Evolutionary conservation across 345 rosid species (phyloP).

Genomic region (Luvunga scandens): DNA sequence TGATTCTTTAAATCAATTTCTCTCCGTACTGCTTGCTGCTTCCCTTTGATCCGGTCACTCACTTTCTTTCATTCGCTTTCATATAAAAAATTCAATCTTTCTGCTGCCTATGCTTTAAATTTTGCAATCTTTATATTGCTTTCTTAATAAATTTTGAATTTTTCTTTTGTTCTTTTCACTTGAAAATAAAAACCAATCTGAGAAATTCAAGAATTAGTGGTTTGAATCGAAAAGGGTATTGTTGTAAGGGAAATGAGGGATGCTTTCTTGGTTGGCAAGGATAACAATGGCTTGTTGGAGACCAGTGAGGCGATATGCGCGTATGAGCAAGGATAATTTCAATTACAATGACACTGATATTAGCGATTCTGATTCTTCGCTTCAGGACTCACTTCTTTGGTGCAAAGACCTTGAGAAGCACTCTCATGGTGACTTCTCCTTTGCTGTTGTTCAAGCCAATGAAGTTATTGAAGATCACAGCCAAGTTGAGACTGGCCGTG

Average conservation of each 20-base stretch:
- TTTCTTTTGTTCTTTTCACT: not conserved
- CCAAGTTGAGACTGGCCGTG: conserved; percentile 73
- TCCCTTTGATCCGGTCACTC: not conserved
- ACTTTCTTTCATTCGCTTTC: not conserved
- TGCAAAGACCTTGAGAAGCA: conserved; percentile 74
- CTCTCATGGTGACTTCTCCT: conserved; percentile 80
- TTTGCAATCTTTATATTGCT: not conserved
- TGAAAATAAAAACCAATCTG: not conserved
- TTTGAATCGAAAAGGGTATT: conserved; percentile 13
- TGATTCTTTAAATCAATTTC: not conserved
- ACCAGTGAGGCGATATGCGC: conserved; percentile 70
- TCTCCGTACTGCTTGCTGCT: not conserved
- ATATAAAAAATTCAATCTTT: not conserved
- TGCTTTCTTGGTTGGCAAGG: conserved; percentile 79
- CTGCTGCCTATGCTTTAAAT: not conserved
- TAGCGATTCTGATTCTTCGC: conserved; percentile 30
- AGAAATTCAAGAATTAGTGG: not conserved
- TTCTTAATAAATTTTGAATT: not conserved
- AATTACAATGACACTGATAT: conserved; percentile 5
- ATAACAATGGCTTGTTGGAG: conserved; percentile 69
- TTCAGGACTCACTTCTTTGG: conserved; percentile 63
- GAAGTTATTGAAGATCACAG: conserved; percentile 83
- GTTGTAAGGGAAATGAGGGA: conserved; percentile 82
- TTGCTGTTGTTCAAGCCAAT: conserved; percentile 85
- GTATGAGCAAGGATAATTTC: conserved; percentile 73